Conservation (phyloP, 208 protist genomes). For the Tritrichomonas foetus region DNA sequence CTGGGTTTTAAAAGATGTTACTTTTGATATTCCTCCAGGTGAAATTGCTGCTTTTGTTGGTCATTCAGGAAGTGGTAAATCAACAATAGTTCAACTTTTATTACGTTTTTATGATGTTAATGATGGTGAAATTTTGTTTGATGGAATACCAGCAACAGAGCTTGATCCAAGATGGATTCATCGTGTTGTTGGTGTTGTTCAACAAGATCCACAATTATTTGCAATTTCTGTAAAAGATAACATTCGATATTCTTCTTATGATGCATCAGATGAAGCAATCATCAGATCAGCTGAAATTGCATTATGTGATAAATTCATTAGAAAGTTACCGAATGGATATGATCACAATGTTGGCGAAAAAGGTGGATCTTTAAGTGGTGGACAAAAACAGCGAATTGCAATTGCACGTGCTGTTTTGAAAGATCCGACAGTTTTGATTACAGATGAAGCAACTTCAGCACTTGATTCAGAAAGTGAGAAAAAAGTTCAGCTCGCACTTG, state of each 20-base stretch:
- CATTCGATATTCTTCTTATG: not conserved
- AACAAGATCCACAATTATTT: not conserved
- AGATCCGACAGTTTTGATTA: not conserved
- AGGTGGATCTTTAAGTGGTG: not conserved
- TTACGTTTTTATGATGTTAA: not conserved
- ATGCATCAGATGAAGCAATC: not conserved
- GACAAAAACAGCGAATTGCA: not conserved
- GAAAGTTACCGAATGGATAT: not conserved
- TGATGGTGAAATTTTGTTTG: not conserved
- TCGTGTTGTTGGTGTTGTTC: not conserved
- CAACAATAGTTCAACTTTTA: not conserved
- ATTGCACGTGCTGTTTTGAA: not conserved
- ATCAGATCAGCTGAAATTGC: not conserved
- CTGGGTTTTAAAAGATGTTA: not conserved
- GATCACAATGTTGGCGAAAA: not conserved
- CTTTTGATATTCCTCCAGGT: not conserved
- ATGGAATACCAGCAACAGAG: not conserved
- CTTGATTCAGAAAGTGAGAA: not conserved
- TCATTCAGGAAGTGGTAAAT: not conserved
- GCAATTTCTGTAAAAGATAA: not conserved
- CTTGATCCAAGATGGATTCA: not conserved
- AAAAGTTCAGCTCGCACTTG: not conserved
- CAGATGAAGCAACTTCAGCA: not conserved
- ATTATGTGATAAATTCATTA: not conserved
- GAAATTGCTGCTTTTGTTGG: conserved; percentile 4